Percentiles rank a stretch among this genome's conserved stretches.
Evolutionary conservation across 352 stramenopile species (phyloP).

Genomic region (Aphanomyces stellatus): DNA sequence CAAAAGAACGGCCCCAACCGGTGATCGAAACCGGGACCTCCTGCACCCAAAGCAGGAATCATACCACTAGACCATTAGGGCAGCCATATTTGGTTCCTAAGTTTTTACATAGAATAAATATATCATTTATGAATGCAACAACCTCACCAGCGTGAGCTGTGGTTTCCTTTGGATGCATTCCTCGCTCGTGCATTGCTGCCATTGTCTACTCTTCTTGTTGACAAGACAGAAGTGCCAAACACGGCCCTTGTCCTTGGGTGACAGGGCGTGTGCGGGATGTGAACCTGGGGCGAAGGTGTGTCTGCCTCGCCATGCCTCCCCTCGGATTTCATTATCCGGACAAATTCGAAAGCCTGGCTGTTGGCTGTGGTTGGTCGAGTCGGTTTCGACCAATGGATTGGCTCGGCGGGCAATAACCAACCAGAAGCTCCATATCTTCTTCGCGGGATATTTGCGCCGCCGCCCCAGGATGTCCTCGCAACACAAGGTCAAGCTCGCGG

Average conservation of each 20-base stretch:
- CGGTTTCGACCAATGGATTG: conserved; percentile 17
- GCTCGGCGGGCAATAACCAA: neutral
- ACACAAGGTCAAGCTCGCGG: conserved; percentile 4
- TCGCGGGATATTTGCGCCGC: neutral
- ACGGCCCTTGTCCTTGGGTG: too few species aligned
- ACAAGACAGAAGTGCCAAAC: too few species aligned
- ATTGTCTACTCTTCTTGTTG: too few species aligned
- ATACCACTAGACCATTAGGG: neutral
- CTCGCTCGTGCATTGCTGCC: too few species aligned
- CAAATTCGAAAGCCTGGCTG: neutral
- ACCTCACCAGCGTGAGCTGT: too few species aligned
- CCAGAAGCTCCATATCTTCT: conserved; percentile 19
- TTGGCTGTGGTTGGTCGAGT: conserved; percentile 17
- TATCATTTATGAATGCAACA: too few species aligned
- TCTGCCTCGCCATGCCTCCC: too few species aligned
- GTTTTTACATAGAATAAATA: too few species aligned
- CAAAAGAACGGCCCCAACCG: neutral
- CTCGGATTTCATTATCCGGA: neutral
- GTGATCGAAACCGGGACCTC: neutral
- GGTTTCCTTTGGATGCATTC: too few species aligned
- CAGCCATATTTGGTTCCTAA: neutral
- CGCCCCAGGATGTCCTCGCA: neutral
- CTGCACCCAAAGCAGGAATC: neutral
- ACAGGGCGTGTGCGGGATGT: too few species aligned
- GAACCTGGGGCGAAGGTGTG: too few species aligned